Conservation (phyloP, 768 basidiomycete species). For the Lactarius pseudohatsudake region DNA sequence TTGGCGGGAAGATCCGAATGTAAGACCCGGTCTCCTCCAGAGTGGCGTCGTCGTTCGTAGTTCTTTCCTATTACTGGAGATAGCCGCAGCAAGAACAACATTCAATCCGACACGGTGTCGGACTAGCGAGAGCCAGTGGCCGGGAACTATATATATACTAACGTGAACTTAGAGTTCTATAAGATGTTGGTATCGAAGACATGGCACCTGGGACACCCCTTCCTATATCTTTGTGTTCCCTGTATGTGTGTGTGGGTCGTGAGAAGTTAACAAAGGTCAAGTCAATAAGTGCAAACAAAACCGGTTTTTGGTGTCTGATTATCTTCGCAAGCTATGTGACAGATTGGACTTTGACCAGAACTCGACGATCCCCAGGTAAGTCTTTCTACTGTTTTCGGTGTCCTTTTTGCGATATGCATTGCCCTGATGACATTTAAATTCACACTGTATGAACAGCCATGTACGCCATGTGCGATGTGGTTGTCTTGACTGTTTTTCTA, state of each 20-base stretch:
- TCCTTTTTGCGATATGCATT: slow-evolving; percentile 1
- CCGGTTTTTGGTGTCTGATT: slow-evolving; percentile 28
- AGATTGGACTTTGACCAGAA: too few relatives aligned
- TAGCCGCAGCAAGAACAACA: slow-evolving; percentile 80
- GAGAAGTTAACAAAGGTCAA: background rate
- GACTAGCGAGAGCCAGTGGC: slow-evolving; percentile 42
- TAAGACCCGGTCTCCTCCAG: slow-evolving; percentile 66
- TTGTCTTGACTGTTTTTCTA: slow-evolving; percentile 61
- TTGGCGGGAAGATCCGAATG: slow-evolving; percentile 73
- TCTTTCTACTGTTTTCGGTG: background rate
- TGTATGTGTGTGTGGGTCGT: too few relatives aligned
- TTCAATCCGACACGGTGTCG: slow-evolving; percentile 61
- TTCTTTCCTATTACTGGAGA: slow-evolving; percentile 79
- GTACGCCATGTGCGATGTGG: slow-evolving; percentile 38
- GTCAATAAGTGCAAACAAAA: background rate
- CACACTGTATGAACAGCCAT: slow-evolving; percentile 70
- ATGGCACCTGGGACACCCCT: slow-evolving; percentile 45
- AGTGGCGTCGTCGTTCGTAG: slow-evolving; percentile 75
- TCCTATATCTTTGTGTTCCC: slow-evolving; percentile 81
- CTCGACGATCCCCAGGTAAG: slow-evolving; percentile 5
- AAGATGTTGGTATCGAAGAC: slow-evolving; percentile 36
- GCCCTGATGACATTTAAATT: slow-evolving; percentile 62
- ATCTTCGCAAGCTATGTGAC: background rate
- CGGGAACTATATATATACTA: background rate
- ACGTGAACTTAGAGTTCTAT: slow-evolving; percentile 29